Base-by-base conservation (phyloP, 345 rosid genomes). In the Linum usitatissimum region DNA sequence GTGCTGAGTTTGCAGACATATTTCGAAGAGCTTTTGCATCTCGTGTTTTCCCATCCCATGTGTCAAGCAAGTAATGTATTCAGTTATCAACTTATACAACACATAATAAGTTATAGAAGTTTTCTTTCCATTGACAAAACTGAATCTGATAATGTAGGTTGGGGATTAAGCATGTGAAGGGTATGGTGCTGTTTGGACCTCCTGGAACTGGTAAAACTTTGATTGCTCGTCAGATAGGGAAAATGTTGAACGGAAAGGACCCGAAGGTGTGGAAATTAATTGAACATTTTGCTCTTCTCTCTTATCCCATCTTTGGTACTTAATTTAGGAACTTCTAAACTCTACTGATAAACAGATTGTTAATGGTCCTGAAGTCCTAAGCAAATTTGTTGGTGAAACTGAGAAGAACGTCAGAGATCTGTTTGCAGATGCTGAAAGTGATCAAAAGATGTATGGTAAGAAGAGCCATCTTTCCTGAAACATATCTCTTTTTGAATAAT, bases 11-110 rank as follows among this genome's bases (percentile, higher is more conserved):
- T 82, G 87, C 96, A 6, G 96, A 94, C 79, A 90, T 94, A 76
- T 94, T 94, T 78, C 81, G 99, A 77, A 82, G 99, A 81, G 99
- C 97, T 68, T 94, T 94, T 79, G 97, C 99, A 42, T 94, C 99
- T 66, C 89, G 99, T 71, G 99, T 94, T 71, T 88, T 94, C 78
- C 99, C 99, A 56, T 70, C 99, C 51, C 97, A 88, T 53, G 99
- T 94, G 79, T 86, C 95, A 31, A 79, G 73, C 81, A 94, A 88
- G 99, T 90, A 84, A 74, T 62, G 38, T 57, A 23, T 53, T 30
- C 67, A 49, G 66, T 64, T 64, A 49, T 70, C 40, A 68, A 66
- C 69, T 34, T 68, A 53, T 64, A 59, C 40, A 30, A 63, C 54
- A 20, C 30, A 56, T 18, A 59, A 30, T 31, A 18, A 65, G 45